phyloP scores from a whole-genome alignment of 352 stramenopile species.

The Aphanomyces euteiches region DNA sequence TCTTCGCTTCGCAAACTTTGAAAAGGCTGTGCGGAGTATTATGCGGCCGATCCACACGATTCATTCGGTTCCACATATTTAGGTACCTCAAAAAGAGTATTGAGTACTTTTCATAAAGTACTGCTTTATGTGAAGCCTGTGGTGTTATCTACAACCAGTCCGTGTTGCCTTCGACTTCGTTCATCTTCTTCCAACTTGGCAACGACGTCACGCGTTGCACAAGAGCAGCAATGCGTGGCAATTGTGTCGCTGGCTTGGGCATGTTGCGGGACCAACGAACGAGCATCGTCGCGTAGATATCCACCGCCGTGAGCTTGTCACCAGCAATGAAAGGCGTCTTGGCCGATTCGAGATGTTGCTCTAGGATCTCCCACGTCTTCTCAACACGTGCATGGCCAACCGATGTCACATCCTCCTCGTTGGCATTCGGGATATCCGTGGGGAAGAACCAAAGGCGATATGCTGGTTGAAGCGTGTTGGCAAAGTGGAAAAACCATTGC shows the following conservation, averaged over 20 bases:
- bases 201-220: not conserved
- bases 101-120: no score
- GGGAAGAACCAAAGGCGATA: slow-evolving; percentile 10
- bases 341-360: not conserved
- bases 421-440: not conserved
- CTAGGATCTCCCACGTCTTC: not conserved
- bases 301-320: not conserved
- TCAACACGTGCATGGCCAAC: not conserved
- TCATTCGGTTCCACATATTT: no score
- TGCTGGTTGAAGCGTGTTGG: not conserved
- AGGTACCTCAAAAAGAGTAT: no score
- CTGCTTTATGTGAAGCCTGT: no score
- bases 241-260: slow-evolving; percentile 8
- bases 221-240: not conserved
- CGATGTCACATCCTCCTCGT: not conserved
- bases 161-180: slow-evolving; percentile 10
- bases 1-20: no score
- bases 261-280: slow-evolving; percentile 11
- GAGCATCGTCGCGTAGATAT: slow-evolving; percentile 11
- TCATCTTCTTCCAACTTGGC: not conserved
- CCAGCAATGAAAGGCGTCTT: not conserved
- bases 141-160: not conserved
- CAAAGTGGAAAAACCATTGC: slow-evolving; percentile 16
- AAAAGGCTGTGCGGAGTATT: no score
- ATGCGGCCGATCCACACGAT: no score